Base-by-base conservation (phyloP, 2,329 filamentous ascomycete genomes). In the Aspergillus glaucus region DNA sequence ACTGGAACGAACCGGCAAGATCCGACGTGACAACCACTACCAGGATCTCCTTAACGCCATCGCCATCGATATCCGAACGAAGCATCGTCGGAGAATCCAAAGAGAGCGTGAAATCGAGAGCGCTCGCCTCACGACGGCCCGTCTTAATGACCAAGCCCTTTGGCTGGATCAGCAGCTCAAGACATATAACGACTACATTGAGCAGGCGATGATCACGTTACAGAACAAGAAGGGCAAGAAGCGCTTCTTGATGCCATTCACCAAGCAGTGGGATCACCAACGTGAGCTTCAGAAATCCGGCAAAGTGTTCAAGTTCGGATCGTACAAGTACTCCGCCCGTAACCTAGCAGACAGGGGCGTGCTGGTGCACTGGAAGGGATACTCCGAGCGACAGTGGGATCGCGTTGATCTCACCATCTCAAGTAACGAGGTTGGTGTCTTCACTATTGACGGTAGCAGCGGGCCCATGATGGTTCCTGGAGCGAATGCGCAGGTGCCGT, bases 11-110 rank as follows among this genome's bases (percentile, higher is more conserved):
- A 79, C 86, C 62, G 91, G 91, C 50, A 86, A 91, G 62, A 91
- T 98, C 59, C 90, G 85, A 32, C 77, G 84, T 24, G 75, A 90
- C 62, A 97, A 98, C 69, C 83, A 88, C 65, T 98, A 97, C 71
- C 93, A 98, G 71, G 93, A 98, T 64, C 80, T 98, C n/a, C 80
- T 98, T 56, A 98, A 98, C 64, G 89, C 90, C 54, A 96, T 98
- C 61, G 93, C 93, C 2, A 80, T 94, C 49, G 93, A 98, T 64
- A 98, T 98, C 65, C 86, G 94, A 42, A 95, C 91, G 52, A 98
- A 98, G 79, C 95, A 95, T 70, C 85, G 91, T 36, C 83, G 94
- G 50, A 81, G 93, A 49, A 85, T 98, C 41, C 92, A 98, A 68
- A 82, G 93, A 50, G 87, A 95, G 64, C 85, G 88, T 43, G 93